These are phyloP conservation scores for Dysphania ambrosioides DNA, from an alignment of 148 eudicot genomes.

Conservation along the genomic window DNA sequence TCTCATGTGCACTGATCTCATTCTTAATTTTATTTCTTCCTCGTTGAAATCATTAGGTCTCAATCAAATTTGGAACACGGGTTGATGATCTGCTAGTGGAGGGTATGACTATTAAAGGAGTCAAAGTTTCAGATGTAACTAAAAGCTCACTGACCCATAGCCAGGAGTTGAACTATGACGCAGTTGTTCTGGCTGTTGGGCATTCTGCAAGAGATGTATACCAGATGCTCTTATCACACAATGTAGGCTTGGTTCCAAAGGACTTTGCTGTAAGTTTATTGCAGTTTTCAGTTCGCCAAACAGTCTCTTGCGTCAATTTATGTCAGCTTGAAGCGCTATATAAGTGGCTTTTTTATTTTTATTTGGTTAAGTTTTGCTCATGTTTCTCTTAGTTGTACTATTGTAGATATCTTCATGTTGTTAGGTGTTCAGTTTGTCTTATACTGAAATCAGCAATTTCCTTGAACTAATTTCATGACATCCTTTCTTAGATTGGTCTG, in stretches of 20 bases:
- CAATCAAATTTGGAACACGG: conserved; percentile 79
- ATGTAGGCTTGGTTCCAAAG: conserved; percentile 63
- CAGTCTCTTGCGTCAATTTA: no score
- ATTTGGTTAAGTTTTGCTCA: neutral
- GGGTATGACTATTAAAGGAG: conserved; percentile 55
- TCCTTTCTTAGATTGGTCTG: conserved; percentile 67
- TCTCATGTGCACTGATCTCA: neutral
- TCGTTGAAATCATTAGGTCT: conserved; percentile 49
- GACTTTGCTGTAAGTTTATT: conserved; percentile 82
- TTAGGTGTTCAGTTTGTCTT: neutral
- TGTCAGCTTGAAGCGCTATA: neutral
- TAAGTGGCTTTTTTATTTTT: neutral
- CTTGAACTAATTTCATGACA: conserved; percentile 12
- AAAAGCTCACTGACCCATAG: conserved; percentile 28
- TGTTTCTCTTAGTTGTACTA: neutral
- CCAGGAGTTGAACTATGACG: conserved; percentile 68
- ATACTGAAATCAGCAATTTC: neutral
- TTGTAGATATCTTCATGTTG: neutral
- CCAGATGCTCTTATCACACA: conserved; percentile 86
- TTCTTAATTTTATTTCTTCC: conserved; percentile 3
- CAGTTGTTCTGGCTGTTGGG: conserved; percentile 90
- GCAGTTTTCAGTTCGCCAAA: conserved; percentile 2
- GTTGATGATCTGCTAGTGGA: conserved; percentile 87
- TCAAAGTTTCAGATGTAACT: conserved; percentile 67
- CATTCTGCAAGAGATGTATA: conserved; percentile 98